Evolutionary conservation across 1,284 basidiomycete species (phyloP), one percentile per base, ranked within the genome.

Genomic region (Ceratobasidium papillatum): DNA sequence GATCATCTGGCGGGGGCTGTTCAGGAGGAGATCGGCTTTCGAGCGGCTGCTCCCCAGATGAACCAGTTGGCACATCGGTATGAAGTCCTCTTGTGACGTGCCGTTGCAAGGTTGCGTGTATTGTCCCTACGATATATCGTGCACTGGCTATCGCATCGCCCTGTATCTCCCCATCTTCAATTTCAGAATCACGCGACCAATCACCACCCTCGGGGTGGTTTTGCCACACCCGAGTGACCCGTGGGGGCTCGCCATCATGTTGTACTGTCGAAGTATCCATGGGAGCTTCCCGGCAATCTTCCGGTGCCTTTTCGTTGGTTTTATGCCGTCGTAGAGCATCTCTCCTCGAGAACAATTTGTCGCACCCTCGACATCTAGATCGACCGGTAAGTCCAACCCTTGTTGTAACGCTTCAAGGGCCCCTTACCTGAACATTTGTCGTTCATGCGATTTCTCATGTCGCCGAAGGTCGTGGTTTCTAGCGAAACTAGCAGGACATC

Each of bases 391-490:
- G 8, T 19, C 17, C 34, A 58, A 58, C 12, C 1, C 36, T 8
- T 27, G 14, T 9, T n/a, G 4, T 11, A 43, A 27, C n/a, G 25
- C 14, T 5, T 17, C 12, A 34, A 34, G 1, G 30, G 14, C 1
- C 41, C 17, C 66, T n/a, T 22, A 58, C 66, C 66, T 56, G 41
- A 69, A 93, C 36, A 88, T 89, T 75, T 86, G 88, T 78, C 85
- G 87, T 72, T 89, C 90, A 80, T 92, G 91, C 43, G 90, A 82
- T 78, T 87, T 87, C 34, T 86, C 80, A 80, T 93, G 91, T 19
- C 91, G 87, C 81, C 91, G 91, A 51, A 93, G 84, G 80, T 93
- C 91, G 77, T 93, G 91, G 77, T 90, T 91, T 59, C 91, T 86
- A 4, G 88, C 87, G 81, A 93, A 93, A 9, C 89, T 88, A 7